These are phyloP conservation scores for Tetracladium maxilliforme DNA, from an alignment of 2,329 filamentous ascomycete genomes.

Conservation along the genomic window DNA sequence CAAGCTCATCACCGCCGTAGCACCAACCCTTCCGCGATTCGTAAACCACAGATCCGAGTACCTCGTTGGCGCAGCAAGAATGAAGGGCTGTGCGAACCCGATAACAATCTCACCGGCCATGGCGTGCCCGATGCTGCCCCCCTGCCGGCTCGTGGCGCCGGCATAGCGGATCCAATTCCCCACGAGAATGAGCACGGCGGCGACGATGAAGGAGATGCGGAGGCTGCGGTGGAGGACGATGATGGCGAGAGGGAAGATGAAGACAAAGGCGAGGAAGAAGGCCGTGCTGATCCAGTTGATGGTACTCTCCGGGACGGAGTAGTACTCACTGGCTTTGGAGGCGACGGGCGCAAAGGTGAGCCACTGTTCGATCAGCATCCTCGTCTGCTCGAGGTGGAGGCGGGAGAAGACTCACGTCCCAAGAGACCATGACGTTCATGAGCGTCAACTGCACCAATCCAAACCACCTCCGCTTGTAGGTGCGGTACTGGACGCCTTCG, in stretches of 20 bases:
- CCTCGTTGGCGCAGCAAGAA: conserved; percentile 73
- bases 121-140: conserved; percentile 57
- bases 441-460: conserved; percentile 72
- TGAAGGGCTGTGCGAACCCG: conserved; percentile 83
- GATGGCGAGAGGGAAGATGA: conserved; percentile 57
- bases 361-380: conserved; percentile 45
- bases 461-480: conserved; percentile 83
- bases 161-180: conserved; percentile 91
- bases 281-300: conserved; percentile 90
- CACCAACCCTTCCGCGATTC: conserved; percentile 65
- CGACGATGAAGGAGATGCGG: conserved; percentile 58
- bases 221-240: conserved; percentile 63
- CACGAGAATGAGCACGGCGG: conserved; percentile 58
- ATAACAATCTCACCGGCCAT: conserved; percentile 89
- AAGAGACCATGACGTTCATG: conserved; percentile 85
- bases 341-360: conserved; percentile 82
- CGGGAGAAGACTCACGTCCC: conserved; percentile 58
- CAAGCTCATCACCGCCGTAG: conserved; percentile 71
- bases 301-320: conserved; percentile 53
- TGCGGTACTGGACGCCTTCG: conserved; percentile 21
- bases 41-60: conserved; percentile 97
- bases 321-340: conserved; percentile 59
- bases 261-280: conserved; percentile 74
- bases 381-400: conserved; percentile 1
- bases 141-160: conserved; percentile 35